Evolutionary conservation across 2,329 filamentous ascomycete species (phyloP), one percentile per base, ranked within the genome.

Genomic region (Monosporascus cannonballus): DNA sequence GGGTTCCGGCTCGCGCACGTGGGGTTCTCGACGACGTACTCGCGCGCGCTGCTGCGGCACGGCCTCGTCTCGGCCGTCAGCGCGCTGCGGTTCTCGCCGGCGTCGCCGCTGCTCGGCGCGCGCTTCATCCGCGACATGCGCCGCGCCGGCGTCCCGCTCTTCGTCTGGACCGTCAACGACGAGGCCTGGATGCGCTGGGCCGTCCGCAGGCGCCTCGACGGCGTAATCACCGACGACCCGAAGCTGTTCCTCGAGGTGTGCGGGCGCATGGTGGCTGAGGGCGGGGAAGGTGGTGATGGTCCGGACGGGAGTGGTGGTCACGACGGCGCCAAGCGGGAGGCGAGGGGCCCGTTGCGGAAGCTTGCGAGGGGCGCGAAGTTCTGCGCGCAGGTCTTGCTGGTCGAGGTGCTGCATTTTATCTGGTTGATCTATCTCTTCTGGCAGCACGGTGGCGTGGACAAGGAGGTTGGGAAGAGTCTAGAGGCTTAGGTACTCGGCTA

Each of bases 91-190:
- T 76, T 78, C 52, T 72, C 83, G 20, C 77, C 96, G 49, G 79
- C 90, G 53, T 84, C 86, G 1, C 84, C 84, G 0, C 73, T 82
- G 44, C 73, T 82, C 37, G 91, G 91, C 7, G 66, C 69, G 9
- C 71, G 73, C 11, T 94, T 96, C 71, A 70, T 91, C 17, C 74
- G 75, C 14, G 79, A 85, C 51, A 80, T 83, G 25, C 77, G 78
- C 55, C 67, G 72, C 47, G 72, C 75, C 2, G 72, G 76, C 17
- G 78, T 87, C 22, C 78, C 80, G 4, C 73, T 96, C 4, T 85
- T 87, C 61, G 80, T 84, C 0, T 97, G 93, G 93, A 96, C 92
- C 0, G 88, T 96, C 49, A 96, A 97, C 66, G 80, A 87, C 15
- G 79, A 82, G 56, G 75, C 77, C 48, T 81, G 84, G 70, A 96